These are phyloP conservation scores for Ceratobasidium sp. DNA, from an alignment of 1,284 basidiomycete species.

Conservation along the genomic window DNA sequence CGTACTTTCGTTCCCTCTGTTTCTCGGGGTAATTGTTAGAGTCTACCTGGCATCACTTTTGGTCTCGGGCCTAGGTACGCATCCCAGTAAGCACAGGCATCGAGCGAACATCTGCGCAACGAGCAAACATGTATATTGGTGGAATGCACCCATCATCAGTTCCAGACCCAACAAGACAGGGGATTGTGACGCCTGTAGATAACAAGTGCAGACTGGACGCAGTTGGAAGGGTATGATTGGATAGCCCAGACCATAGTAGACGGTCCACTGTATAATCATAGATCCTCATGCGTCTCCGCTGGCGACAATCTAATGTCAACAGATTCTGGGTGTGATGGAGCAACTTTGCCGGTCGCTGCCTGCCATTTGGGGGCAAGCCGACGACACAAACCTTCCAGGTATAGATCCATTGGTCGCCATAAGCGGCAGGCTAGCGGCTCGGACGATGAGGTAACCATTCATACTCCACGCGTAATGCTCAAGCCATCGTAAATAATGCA, in stretches of 20 bases:
- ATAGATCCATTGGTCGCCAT: neutral
- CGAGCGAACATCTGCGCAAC: neutral
- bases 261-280: neutral
- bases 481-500: neutral
- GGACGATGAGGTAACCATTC: neutral
- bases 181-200: neutral
- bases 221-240: constrained; percentile 22
- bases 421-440: neutral
- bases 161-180: neutral
- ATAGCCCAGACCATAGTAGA: neutral
- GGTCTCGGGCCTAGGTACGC: neutral
- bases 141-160: neutral
- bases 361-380: neutral
- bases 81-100: neutral
- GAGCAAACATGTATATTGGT: neutral
- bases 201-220: constrained; percentile 9
- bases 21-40: constrained; percentile 6
- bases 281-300: neutral
- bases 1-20: constrained; percentile 7
- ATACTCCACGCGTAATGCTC: neutral
- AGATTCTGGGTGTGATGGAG: neutral
- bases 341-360: neutral
- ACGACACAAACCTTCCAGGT: constrained; percentile 2
- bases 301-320: neutral
- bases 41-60: neutral